A percentile compares a stretch with the other conserved stretches of the same genome.
phyloP scores from a whole-genome alignment of 2,329 filamentous ascomycete genomes.

The Fusarium acutatum region DNA sequence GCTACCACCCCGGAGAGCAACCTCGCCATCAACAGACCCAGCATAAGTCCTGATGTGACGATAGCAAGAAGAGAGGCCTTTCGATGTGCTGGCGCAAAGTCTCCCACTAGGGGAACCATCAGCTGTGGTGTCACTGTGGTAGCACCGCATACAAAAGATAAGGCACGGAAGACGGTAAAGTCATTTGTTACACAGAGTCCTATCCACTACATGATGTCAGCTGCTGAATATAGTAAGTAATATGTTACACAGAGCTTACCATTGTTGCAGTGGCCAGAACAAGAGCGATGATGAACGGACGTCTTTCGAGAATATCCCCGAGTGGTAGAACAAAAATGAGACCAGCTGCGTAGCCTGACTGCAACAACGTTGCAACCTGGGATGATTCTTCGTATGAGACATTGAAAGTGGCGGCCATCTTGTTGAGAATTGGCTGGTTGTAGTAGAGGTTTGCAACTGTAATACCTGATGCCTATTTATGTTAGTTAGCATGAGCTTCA shows the following conservation, averaged over 20 bases:
- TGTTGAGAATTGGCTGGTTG: conserved; percentile 80
- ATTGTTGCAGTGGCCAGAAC: conserved; percentile 74
- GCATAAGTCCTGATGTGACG: conserved; percentile 77
- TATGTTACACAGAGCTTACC: conserved; percentile 52
- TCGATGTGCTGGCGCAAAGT: conserved; percentile 75
- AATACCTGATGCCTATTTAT: conserved; percentile 62
- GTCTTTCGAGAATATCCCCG: conserved; percentile 73
- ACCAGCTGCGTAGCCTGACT: conserved; percentile 80
- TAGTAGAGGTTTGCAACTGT: conserved; percentile 87
- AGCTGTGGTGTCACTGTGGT: conserved; percentile 82
- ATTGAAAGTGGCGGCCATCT: conserved; percentile 74
- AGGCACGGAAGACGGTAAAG: conserved; percentile 70
- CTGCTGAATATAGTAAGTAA: neutral
- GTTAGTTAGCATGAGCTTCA: neutral
- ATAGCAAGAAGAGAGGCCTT: conserved; percentile 76
- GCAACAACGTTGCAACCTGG: conserved; percentile 76
- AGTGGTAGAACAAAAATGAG: conserved; percentile 79
- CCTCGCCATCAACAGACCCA: conserved; percentile 80
- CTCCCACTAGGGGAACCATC: conserved; percentile 83
- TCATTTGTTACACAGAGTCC: conserved; percentile 74
- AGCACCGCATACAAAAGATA: conserved; percentile 79
- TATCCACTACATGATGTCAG: conserved; percentile 61
- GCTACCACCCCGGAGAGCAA: conserved; percentile 79
- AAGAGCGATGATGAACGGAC: conserved; percentile 74
- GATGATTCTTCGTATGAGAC: conserved; percentile 75